phyloP scores from a whole-genome alignment of 2,329 filamentous ascomycete species.

The Verticillium dahliae region DNA sequence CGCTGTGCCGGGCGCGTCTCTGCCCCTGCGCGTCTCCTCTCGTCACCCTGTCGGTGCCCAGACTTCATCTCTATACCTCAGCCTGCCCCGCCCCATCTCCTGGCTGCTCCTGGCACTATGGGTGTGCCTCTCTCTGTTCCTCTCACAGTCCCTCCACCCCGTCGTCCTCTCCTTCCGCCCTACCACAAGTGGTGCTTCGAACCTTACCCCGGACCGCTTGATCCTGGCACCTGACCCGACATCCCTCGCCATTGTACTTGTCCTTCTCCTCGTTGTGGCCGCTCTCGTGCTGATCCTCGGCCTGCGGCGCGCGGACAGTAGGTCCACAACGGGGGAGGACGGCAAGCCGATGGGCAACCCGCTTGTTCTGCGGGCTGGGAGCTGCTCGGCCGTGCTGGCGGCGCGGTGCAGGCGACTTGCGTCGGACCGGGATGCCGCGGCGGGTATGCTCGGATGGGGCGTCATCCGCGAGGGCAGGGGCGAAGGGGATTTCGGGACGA shows the following conservation, averaged over 20 bases:
- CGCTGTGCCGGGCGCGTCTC: conserved; percentile 22
- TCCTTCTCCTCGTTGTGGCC: conserved; percentile 28
- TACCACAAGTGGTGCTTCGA: conserved; percentile 5
- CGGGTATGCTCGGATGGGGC: background rate
- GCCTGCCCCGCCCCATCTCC: conserved; percentile 38
- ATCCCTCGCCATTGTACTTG: conserved; percentile 35
- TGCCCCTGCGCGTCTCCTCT: conserved; percentile 38
- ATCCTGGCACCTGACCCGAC: conserved; percentile 29
- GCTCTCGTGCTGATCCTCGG: conserved; percentile 29
- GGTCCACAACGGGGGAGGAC: conserved; percentile 22
- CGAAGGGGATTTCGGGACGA: background rate
- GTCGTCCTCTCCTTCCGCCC: conserved; percentile 24
- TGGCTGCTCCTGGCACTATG: conserved; percentile 38
- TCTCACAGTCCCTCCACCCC: conserved; percentile 30
- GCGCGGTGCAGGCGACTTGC: conserved; percentile 36
- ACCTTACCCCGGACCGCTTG: background rate
- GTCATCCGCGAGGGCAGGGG: background rate
- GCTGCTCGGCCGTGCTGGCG: conserved; percentile 46
- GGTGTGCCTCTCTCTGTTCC: conserved; percentile 33
- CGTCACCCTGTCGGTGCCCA: conserved; percentile 35
- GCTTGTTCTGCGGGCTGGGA: conserved; percentile 37
- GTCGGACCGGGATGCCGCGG: conserved; percentile 15
- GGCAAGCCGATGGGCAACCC: conserved; percentile 38
- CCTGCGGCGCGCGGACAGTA: conserved; percentile 29
- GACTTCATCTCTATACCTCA: conserved; percentile 40